Percentiles rank a stretch among this genome's conserved stretches.
Conservation (phyloP, 2,329 filamentous ascomycete species). For the Curvularia verruculosa region DNA sequence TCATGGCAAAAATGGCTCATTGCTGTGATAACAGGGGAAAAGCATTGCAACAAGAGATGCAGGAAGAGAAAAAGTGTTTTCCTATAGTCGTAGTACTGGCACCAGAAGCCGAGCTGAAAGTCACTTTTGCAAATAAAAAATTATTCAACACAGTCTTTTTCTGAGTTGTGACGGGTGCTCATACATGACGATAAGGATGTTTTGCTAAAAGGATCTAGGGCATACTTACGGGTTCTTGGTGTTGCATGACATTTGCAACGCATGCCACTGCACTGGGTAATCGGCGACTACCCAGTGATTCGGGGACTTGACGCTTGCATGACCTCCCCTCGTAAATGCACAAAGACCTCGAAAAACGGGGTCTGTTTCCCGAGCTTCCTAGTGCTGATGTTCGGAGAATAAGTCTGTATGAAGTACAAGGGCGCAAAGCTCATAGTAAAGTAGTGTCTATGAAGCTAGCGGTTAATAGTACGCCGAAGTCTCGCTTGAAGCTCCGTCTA, state of each 20-base stretch:
- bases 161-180: background rate
- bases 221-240: background rate
- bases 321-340: too few species aligned
- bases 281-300: background rate
- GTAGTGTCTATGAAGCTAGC: background rate
- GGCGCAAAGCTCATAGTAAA: too few species aligned
- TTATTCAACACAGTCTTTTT: conserved; percentile 3
- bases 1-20: conserved; percentile 19
- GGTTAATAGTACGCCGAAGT: background rate
- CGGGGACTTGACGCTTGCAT: background rate
- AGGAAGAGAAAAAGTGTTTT: conserved; percentile 20
- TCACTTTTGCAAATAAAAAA: conserved; percentile 16
- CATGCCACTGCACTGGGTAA: background rate
- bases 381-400: background rate
- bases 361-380: background rate
- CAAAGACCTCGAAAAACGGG: background rate
- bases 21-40: conserved; percentile 18
- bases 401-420: background rate
- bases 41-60: conserved; percentile 7
- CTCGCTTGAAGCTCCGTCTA: background rate
- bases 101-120: conserved; percentile 9
- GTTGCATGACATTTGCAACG: background rate
- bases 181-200: background rate
- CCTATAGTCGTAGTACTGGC: conserved; percentile 21
- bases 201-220: background rate